Percentiles rank a stretch among this genome's conserved stretches.
Conservation (phyloP, 1,139 yeast genomes). For the Nakaseomyces nivariensis region DNA sequence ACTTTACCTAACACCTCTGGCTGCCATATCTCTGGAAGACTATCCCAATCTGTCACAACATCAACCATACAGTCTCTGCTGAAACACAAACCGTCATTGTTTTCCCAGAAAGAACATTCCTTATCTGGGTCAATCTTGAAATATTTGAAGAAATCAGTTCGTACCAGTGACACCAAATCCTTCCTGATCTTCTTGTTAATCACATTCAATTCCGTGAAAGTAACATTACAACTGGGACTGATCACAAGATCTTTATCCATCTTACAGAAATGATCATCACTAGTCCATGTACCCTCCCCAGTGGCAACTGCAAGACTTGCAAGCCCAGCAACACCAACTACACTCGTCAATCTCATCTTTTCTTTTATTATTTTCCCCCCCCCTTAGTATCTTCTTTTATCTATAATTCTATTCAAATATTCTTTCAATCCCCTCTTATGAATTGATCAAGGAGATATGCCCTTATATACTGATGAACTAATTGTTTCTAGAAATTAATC, state of each 20-base stretch:
- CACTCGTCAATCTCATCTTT: not conserved
- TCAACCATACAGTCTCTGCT: constrained; percentile 93
- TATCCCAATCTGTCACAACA: constrained; percentile 53
- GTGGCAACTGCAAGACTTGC: constrained; percentile 1
- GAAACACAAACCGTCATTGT: constrained; percentile 73
- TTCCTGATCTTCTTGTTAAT: constrained; percentile 45
- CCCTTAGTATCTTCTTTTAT: not conserved
- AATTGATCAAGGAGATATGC: no score
- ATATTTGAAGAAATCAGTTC: constrained; percentile 69
- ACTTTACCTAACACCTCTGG: constrained; percentile 65
- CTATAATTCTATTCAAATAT: no score
- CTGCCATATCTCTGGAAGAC: constrained; percentile 61
- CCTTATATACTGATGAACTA: no score
- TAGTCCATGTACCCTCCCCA: not conserved
- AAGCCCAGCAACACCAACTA: not conserved
- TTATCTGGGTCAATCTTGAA: constrained; percentile 80
- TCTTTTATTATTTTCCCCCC: not conserved
- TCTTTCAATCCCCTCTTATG: no score
- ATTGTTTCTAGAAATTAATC: no score
- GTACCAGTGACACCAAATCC: constrained; percentile 45
- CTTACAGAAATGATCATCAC: constrained; percentile 25
- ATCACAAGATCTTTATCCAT: constrained; percentile 28
- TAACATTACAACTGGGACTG: constrained; percentile 40
- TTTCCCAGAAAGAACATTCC: constrained; percentile 82
- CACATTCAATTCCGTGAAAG: constrained; percentile 43